phyloP scores from a whole-genome alignment of 2,329 filamentous ascomycete species.

The Emmonsiellopsis sp. region DNA sequence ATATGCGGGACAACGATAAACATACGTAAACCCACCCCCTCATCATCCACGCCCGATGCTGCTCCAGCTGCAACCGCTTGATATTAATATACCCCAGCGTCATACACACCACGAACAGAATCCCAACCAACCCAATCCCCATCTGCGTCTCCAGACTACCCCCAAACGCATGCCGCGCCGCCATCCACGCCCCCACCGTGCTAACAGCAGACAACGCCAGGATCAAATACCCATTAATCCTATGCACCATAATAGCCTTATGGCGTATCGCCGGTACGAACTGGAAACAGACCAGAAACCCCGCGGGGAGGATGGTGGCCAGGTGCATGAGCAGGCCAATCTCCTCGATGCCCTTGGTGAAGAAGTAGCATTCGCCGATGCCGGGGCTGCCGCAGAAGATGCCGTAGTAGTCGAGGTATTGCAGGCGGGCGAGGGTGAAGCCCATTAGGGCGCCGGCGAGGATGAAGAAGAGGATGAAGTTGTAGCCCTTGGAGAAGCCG shows the following conservation, averaged over 20 bases:
- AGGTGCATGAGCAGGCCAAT: conserved; percentile 37
- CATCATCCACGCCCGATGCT: conserved; percentile 57
- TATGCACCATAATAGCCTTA: conserved; percentile 45
- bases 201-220: conserved; percentile 39
- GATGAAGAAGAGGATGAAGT: conserved; percentile 45
- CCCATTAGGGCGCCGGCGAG: conserved; percentile 38
- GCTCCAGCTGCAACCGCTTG: conserved; percentile 51
- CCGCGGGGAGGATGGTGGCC: conserved; percentile 27
- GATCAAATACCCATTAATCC: conserved; percentile 51
- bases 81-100: conserved; percentile 46
- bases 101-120: conserved; percentile 37
- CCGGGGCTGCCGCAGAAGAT: conserved; percentile 17
- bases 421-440: conserved; percentile 41
- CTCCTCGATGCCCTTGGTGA: conserved; percentile 23
- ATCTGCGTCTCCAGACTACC: conserved; percentile 44
- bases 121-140: conserved; percentile 33
- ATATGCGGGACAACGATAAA: background rate
- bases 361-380: conserved; percentile 39
- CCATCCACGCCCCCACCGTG: conserved; percentile 44
- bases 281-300: conserved; percentile 31
- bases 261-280: conserved; percentile 37
- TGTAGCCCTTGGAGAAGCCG: conserved; percentile 50
- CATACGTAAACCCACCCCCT: conserved; percentile 40
- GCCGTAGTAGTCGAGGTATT: conserved; percentile 39
- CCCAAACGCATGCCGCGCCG: conserved; percentile 44